phyloP scores from a whole-genome alignment of 352 stramenopile species.

The Globisporangium iwayamae region DNA sequence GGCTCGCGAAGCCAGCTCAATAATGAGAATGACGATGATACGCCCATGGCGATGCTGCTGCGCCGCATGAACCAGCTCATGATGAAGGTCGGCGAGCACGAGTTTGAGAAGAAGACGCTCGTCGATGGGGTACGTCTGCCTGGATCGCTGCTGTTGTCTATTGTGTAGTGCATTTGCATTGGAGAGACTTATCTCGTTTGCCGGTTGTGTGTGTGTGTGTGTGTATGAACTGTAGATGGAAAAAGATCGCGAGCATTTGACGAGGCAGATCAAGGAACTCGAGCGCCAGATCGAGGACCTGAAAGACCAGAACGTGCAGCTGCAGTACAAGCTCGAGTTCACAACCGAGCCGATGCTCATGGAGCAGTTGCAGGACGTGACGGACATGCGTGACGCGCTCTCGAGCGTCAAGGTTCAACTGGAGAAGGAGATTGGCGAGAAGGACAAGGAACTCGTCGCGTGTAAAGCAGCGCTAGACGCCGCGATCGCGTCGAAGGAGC shows the following conservation, averaged over 20 bases:
- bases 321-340: conserved; percentile 84
- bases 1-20: conserved; percentile 9
- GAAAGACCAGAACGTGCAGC: conserved; percentile 77
- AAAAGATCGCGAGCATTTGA: conserved; percentile 62
- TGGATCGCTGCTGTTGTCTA: neutral
- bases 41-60: conserved; percentile 71
- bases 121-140: conserved; percentile 45
- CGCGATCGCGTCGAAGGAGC: conserved; percentile 28
- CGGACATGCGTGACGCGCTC: conserved; percentile 76
- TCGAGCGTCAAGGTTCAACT: conserved; percentile 66
- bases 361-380: conserved; percentile 75
- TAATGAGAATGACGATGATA: conserved; percentile 21
- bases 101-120: conserved; percentile 86
- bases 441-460: conserved; percentile 49
- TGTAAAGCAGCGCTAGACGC: conserved; percentile 27
- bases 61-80: conserved; percentile 81
- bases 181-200: neutral
- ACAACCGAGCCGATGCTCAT: conserved; percentile 79
- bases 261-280: conserved; percentile 32
- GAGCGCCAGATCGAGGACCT: conserved; percentile 66
- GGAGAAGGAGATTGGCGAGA: conserved; percentile 61
- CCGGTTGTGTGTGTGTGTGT: neutral
- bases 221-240: conserved; percentile 46
- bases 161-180: neutral
- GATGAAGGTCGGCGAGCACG: conserved; percentile 80